Evolutionary conservation across 2,329 filamentous ascomycete genomes (phyloP).

Genomic region (Paecilomyces dactylethromorphus): DNA sequence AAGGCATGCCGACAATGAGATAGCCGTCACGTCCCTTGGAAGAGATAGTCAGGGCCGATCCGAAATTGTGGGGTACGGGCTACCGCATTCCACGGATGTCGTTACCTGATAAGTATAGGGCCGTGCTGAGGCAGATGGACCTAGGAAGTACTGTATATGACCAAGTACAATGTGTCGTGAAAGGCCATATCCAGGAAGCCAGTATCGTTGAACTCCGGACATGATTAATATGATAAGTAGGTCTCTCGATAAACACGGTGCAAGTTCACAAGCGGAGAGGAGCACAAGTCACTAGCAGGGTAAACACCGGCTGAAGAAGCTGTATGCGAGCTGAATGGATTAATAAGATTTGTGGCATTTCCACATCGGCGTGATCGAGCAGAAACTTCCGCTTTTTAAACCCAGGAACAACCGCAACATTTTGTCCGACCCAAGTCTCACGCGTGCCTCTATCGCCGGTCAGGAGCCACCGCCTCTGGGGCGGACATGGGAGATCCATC

Average conservation of each 20-base stretch:
- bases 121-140: slow-evolving; percentile 39
- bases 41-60: slow-evolving; percentile 17
- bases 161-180: slow-evolving; percentile 44
- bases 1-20: slow-evolving; percentile 38
- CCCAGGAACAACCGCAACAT: not conserved
- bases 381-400: not conserved
- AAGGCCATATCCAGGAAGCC: slow-evolving; percentile 43
- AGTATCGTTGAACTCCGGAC: slow-evolving; percentile 39
- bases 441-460: not conserved
- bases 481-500: not conserved
- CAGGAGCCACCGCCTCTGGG: not conserved
- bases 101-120: slow-evolving; percentile 43
- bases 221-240: slow-evolving; percentile 14
- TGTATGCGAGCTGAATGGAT: not conserved
- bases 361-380: not conserved
- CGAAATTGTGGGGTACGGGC: not conserved
- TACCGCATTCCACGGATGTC: not conserved
- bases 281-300: not conserved
- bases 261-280: not conserved
- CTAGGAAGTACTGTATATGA: slow-evolving; percentile 44
- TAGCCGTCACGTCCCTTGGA: slow-evolving; percentile 43
- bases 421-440: not conserved
- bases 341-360: not conserved
- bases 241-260: slow-evolving; percentile 3
- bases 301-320: not conserved